A percentile compares a stretch with the other conserved stretches of the same genome.
These are phyloP conservation scores for Rhododendron griersonianum DNA, from an alignment of 148 eudicot species.

Conservation along the genomic window DNA sequence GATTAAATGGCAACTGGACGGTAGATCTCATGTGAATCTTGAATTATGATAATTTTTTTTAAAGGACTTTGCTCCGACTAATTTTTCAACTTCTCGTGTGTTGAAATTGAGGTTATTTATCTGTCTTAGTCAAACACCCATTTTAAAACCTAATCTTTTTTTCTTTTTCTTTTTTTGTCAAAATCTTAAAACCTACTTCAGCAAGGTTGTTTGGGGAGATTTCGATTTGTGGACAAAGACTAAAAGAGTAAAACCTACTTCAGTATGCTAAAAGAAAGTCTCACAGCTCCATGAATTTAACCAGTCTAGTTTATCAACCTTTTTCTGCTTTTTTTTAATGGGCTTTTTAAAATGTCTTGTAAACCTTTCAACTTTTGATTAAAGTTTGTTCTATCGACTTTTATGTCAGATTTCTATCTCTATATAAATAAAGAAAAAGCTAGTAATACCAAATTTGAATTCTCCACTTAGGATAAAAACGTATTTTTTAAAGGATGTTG, in stretches of 20 bases:
- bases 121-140: neutral
- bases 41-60: too few relatives aligned
- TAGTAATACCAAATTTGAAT: neutral
- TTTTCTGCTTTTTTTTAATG: neutral
- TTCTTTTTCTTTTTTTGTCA: too few relatives aligned
- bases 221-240: too few relatives aligned
- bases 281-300: neutral
- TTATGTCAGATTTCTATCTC: too few relatives aligned
- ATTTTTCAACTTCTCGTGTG: neutral
- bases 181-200: too few relatives aligned
- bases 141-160: too few relatives aligned
- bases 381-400: neutral
- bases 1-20: neutral
- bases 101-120: neutral
- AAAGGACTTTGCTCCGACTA: neutral
- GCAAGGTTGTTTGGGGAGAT: too few relatives aligned
- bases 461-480: neutral
- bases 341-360: neutral
- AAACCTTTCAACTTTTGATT: neutral
- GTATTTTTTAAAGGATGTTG: neutral
- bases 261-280: neutral
- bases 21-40: too few relatives aligned
- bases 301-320: neutral
- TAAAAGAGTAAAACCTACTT: too few relatives aligned
- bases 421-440: neutral